Conservation (phyloP, 2,329 filamentous ascomycete species). For the Tolypocladium endophyticum region DNA sequence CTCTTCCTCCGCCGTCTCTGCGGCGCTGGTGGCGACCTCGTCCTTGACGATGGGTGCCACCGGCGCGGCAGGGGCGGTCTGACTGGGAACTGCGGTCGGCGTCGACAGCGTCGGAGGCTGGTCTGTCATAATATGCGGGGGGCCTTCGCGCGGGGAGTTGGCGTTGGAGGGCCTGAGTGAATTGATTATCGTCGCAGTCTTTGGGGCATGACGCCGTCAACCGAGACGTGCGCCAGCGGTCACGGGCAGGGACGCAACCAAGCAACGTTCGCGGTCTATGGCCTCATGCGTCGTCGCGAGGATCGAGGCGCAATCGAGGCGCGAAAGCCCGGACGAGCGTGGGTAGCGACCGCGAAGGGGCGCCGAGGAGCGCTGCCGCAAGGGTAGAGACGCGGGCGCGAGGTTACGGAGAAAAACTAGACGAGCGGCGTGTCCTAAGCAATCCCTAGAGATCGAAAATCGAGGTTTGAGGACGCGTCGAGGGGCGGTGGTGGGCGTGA, state of each 20-base stretch:
- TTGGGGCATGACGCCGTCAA: constrained; percentile 50
- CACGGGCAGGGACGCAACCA: constrained; percentile 10
- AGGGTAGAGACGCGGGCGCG: constrained; percentile 2
- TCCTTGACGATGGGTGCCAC: constrained; percentile 22
- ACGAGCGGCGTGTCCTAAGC: background rate
- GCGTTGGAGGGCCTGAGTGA: constrained; percentile 25
- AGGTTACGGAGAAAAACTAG: constrained; percentile 2
- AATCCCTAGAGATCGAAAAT: constrained; percentile 7
- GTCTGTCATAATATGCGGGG: constrained; percentile 51
- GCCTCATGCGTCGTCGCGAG: constrained; percentile 12
- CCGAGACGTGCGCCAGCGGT: constrained; percentile 26
- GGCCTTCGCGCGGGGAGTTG: constrained; percentile 30
- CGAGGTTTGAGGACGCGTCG: constrained; percentile 9
- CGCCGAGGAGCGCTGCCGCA: background rate
- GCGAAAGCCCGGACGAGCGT: background rate
- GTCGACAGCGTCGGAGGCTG: constrained; percentile 41
- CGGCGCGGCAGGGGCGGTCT: constrained; percentile 30
- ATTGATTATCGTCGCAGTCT: constrained; percentile 39
- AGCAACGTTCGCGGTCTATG: constrained; percentile 3
- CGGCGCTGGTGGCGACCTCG: constrained; percentile 30
- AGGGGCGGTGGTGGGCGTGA: constrained; percentile 11
- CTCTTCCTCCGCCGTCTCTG: constrained; percentile 56
- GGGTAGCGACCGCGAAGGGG: background rate
- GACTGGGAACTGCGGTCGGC: constrained; percentile 45
- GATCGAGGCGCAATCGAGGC: background rate